Base-by-base conservation (phyloP, 164 flowering plant species). In the Piper longum region DNA sequence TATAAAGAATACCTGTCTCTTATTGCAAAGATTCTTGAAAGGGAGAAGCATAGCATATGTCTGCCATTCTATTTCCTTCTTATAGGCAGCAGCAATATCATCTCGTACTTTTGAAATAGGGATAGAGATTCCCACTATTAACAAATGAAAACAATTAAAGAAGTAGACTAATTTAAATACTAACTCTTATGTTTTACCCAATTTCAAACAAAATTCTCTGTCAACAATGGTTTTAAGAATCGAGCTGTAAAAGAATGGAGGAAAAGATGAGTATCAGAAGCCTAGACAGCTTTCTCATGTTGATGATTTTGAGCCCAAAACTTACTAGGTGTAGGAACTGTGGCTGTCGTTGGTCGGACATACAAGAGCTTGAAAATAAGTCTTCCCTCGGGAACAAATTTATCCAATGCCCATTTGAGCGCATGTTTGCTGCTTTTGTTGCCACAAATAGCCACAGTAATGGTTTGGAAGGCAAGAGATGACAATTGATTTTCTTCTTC, bases 371-470 rank as follows among this genome's bases (percentile, higher is more conserved):
- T 87, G 85, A 91, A 81, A 57, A 68, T 11, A 17, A 71, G 63
- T 19, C 66, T 73, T 44, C 80, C 89, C 69, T 82, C 85, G 0
- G 85, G 74, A 70, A 69, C 62, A 64, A 91, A 84, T 65, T 84
- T 89, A 4, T 87, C 83, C 74, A 91, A 60, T 42, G 98, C 95
- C 98, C 98, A 91, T 51, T 58, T 67, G 57, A 91, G 68, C 2
- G 86, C 73, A 70, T 73, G 65, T 66, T 80, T 82, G 80, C 86
- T 81, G 58, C 73, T 85, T 61, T 61, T 76, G 45, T 73, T 80
- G 48, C 87, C 89, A 67, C 70, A 80, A 55, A 88, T 70, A 60
- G 95, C 95, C 60, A 88, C 62, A 3, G 74, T 86, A 41, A 85
- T 82, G 8, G 68, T 77, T n/a, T 62, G 64, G 67, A 76, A 56